Evolutionary conservation across 1,284 basidiomycete species (phyloP), one percentile per base, ranked within the genome.

Genomic region (Heimioporus punctisporus): DNA sequence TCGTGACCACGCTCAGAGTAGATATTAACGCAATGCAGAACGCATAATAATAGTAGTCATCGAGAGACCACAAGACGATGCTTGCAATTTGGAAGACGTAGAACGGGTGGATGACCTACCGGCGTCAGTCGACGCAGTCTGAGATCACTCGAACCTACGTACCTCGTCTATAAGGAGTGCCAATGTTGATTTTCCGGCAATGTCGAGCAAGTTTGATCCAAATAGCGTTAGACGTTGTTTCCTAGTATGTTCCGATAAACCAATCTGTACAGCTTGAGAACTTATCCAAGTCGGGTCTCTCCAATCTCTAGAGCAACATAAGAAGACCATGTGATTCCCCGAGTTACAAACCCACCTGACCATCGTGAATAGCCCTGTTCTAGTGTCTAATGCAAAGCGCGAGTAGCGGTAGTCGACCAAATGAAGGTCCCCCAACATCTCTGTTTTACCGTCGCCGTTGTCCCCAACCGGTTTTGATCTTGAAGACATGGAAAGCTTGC

Each of bases 21-120:
- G 94, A 97, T 64, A 99, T 99, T 50, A 97, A 76, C 37, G 90
- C 94, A 61, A 99, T 99, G 65, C 96, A 98, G 64, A 97, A 97
- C 4, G 97, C 97, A 71, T 99, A 99, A 69, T 97, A 98, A 71
- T 92, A 97, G 68, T 98, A 96, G 68, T 98, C 84, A 65, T 99
- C 97, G 52, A 98, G 64, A 5, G 90, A 91, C 97, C 97, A 99
- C 12, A 99, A 76, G 25, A 93, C 76, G 62, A 99, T 93, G 58
- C 95, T 97, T 47, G 95, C 95, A 61, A 99, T 90, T 81, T 99
- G 97, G 72, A 99, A 99, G 54, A 99, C 91, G 68, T 97, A 98
- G 74, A 98, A 98, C 1, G 95, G 95, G 69, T 98, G 95, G 31
- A 98, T 89, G 49, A 95, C 60, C 63, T 62, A 31, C 45, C 19